Evolutionary conservation across 2,329 filamentous ascomycete species (phyloP), one percentile per base, ranked within the genome.

Genomic region (Stagonosporopsis cucurbitacearum): DNA sequence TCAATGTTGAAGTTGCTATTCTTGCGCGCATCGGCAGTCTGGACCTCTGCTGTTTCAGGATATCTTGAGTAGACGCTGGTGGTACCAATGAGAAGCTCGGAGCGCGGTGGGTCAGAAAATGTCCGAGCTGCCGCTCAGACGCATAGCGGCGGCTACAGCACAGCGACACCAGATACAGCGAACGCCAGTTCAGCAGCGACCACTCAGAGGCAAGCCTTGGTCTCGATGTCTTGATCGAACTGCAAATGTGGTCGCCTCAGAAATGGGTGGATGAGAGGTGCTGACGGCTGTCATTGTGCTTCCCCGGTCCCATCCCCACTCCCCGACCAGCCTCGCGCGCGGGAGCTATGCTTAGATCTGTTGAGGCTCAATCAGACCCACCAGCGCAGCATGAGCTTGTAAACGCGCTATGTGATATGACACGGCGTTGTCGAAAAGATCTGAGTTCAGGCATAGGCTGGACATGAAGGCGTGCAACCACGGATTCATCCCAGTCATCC

Each of bases 21-120:
- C 70, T 67, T 72, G 67, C 67, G 51, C 59, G 40, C n/a, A n/a
- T 60, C 46, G 63, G 52, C 45, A 59, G 62, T 68, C 63, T 69
- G 66, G 65, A 67, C 62, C 54, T 55, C 40, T 58, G 60, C 62
- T 60, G 73, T 75, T 75, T 74, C 71, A 75, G 62, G 58, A 54
- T 35, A 68, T 71, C 62, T 67, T 60, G 72, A 75, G 71, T 72
- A 75, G 72, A 73, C 73, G 73, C 73, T 71, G 67, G 41, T 40
- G 33, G 43, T 50, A 63, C 73, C 72, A 75, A 75, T 75, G 49
- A 71, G 69, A 63, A 35, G 52, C 43, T 44, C 56, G 63, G 57
- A 69, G 50, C 45, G 65, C 63, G 58, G 52, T 70, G 54, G 60
- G 62, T 60, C 61, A 68, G 53, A 68, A 74, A 73, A 64, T 69